Base-by-base conservation (phyloP, 2,329 filamentous ascomycete species). In the Ophiostoma sp. region DNA sequence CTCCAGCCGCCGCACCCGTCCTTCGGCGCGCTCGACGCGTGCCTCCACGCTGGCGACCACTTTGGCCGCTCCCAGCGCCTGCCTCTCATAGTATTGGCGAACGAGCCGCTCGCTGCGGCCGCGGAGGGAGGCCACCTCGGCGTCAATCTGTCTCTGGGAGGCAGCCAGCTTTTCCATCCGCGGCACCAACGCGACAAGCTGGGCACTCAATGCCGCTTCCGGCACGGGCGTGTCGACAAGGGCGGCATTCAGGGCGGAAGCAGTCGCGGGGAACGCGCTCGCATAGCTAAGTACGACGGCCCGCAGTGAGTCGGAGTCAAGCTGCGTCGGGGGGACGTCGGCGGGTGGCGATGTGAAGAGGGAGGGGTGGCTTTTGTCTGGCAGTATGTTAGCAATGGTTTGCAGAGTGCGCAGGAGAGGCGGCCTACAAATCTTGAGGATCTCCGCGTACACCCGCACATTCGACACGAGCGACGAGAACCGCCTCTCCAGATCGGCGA, bases 41-140 rank as follows among this genome's bases (percentile, higher is more conserved):
- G 88, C 86, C 81, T 97, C 92, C 79, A 91, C 89, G 70, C 91
- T 89, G 28, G 91, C 91, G 83, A 94, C 91, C 73, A 88, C 87
- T 77, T 90, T 88, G 0, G 91, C 91, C 77, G 89, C 89, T 12
- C 87, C 87, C 66, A 97, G 83, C 59, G 96, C 85, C 3, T 90
- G 89, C 31, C 88, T 84, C 80, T 94, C 90, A 81, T 95, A 94
- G 91, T 93, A 97, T 48, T 85, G 82, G 76, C 91, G 87, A 74
- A 94, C 82, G 31, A 88, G 83, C 75, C 81, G 80, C 81, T 90
- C 92, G 82, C 87, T 95, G 76, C 86, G 87, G 75, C 82, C 87
- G 79, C 89, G 87, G 79, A 92, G 85, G 80, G 88, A 88, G 28
- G 87, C 87, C 75, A 93, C 87, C 80, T 91, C 89, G 66, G 85